Evolutionary conservation across 140 eudicot species (phyloP), one percentile per base, ranked within the genome.

Genomic region (Senecio squalidus): DNA sequence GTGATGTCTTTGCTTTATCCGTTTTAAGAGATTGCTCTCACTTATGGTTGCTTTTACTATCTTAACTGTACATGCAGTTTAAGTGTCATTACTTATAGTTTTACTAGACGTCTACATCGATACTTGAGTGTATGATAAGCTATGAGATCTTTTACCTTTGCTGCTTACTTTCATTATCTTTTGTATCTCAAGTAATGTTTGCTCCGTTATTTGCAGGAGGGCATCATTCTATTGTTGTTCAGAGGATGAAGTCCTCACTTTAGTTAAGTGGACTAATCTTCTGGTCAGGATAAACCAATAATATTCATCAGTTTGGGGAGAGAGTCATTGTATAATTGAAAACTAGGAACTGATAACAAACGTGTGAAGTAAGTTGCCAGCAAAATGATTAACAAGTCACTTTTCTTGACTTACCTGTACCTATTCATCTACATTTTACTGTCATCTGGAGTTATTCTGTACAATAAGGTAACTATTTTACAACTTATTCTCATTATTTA

Each of bases 371-470:
- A 64, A 64, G 55, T 59, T 22, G 63, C 73, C 36, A 71, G 55
- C 33, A 69, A 54, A 66, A 76, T 91, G 98, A 76, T 91, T 73
- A 91, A 62, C 79, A 91, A 74, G 66, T 82, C 86, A 44, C 96
- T 83, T 80, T 78, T 88, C 50, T 74, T 91, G 80, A 91, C 98
- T 67, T 91, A 86, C 81, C 64, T 91, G 60, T 86, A 91, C 78
- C 85, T 91, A 45, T 77, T 91, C 13, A 74, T 86, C 49, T 91
- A 91, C 79, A 75, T 91, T 24, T 38, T 73, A 73, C 96, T 91
- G 45, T 91, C 98, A 30, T 91, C 98, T 9, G 96, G 96, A 78
- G 98, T 91, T 83, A 91, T 91, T 54, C 74, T 91, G 64, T 91
- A 91, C 78, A 91, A 91, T 59, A 91, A 91, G 94, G 98, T 91